phyloP scores from a whole-genome alignment of 441 rosid species.

The Cnidoscolus chayamansa region DNA sequence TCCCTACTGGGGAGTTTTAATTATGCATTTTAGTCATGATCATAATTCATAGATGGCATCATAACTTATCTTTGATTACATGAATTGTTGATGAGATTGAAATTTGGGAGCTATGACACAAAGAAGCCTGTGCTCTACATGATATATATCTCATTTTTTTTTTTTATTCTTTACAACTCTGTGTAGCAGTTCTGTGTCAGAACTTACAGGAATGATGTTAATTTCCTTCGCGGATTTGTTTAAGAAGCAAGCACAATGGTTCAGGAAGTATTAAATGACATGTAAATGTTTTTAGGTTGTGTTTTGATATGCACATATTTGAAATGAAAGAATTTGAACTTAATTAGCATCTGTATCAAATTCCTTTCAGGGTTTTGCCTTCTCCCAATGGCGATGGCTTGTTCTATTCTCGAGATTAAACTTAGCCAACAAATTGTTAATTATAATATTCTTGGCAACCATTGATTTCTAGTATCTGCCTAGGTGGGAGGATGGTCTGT shows the following conservation, averaged over 20 bases:
- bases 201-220: neutral
- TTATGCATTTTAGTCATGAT: neutral
- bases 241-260: neutral
- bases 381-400: neutral
- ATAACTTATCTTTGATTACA: neutral
- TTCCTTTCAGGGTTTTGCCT: neutral
- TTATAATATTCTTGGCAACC: neutral
- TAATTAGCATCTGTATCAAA: neutral
- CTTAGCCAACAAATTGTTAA: neutral
- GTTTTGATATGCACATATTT: no score
- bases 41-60: neutral
- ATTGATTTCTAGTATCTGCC: neutral
- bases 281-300: neutral
- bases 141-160: no score
- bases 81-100: neutral
- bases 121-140: neutral
- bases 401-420: constrained; percentile 1
- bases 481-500: no score
- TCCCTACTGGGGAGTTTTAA: neutral
- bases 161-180: neutral
- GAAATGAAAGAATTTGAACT: no score
- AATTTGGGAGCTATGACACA: neutral
- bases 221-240: neutral
- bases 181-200: neutral
- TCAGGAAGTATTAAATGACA: neutral